These are phyloP conservation scores for Rhizopogon vulgaris DNA, from an alignment of 768 basidiomycete species.

Conservation along the genomic window DNA sequence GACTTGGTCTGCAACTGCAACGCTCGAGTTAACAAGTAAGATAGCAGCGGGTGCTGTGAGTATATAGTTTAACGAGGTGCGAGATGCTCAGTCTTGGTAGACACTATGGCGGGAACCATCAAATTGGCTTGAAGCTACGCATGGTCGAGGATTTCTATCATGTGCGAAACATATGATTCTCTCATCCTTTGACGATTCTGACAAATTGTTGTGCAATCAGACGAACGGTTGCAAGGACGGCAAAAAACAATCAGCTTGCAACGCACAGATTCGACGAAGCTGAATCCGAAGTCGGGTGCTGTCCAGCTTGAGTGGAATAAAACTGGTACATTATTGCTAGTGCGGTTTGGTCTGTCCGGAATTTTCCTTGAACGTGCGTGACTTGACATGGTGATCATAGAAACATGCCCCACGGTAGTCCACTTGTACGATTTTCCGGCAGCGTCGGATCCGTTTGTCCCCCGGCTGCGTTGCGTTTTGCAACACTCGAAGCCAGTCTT, in stretches of 20 bases:
- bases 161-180: constrained; percentile 41
- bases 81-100: constrained; percentile 32
- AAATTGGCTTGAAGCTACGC: constrained; percentile 79
- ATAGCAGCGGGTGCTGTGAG: constrained; percentile 54
- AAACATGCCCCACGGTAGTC: constrained; percentile 54
- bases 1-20: constrained; percentile 65
- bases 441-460: constrained; percentile 48
- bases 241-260: constrained; percentile 45
- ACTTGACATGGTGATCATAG: constrained; percentile 29
- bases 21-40: constrained; percentile 55
- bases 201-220: constrained; percentile 27
- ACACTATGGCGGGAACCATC: constrained; percentile 80
- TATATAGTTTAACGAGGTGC: constrained; percentile 1
- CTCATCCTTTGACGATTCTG: neutral
- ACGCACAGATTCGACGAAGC: constrained; percentile 53
- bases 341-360: constrained; percentile 54
- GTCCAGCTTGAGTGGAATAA: constrained; percentile 79
- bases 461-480: constrained; percentile 60
- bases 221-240: constrained; percentile 57
- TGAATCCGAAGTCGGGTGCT: constrained; percentile 61
- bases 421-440: constrained; percentile 72
- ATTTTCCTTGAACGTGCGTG: neutral
- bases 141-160: constrained; percentile 82
- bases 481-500: constrained; percentile 58
- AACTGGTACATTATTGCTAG: constrained; percentile 65